These are phyloP conservation scores for Inga leiocalycina DNA, from an alignment of 306 rosid species.

Conservation along the genomic window DNA sequence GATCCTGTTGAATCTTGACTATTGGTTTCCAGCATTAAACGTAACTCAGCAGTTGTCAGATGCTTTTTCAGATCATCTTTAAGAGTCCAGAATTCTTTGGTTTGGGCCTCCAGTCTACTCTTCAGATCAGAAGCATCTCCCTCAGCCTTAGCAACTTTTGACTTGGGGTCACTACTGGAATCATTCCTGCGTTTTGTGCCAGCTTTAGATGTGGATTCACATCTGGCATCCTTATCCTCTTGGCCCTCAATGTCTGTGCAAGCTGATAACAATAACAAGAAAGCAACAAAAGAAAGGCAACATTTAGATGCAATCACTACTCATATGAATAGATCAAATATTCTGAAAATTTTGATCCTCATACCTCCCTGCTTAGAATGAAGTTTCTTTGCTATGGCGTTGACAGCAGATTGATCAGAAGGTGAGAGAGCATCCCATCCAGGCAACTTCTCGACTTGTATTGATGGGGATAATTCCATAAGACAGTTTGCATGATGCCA, in stretches of 20 bases:
- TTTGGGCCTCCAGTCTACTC: slow-evolving; percentile 69
- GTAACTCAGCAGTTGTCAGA: slow-evolving; percentile 72
- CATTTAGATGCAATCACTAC: slow-evolving; percentile 3
- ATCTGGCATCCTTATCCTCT: slow-evolving; percentile 45
- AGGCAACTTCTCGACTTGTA: slow-evolving; percentile 67
- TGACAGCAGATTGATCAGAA: slow-evolving; percentile 76
- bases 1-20: slow-evolving; percentile 83
- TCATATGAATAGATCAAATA: slow-evolving; percentile 25
- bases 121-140: slow-evolving; percentile 67
- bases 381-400: slow-evolving; percentile 52
- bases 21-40: slow-evolving; percentile 80
- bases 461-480: slow-evolving; percentile 68
- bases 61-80: slow-evolving; percentile 88
- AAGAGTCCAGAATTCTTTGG: slow-evolving; percentile 77
- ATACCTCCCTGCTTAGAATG: slow-evolving; percentile 52
- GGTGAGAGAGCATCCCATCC: slow-evolving; percentile 81
- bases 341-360: slow-evolving; percentile 27
- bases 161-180: slow-evolving; percentile 46
- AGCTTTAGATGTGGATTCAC: slow-evolving; percentile 54
- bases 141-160: slow-evolving; percentile 64
- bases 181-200: slow-evolving; percentile 71
- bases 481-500: slow-evolving; percentile 96
- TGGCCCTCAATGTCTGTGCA: slow-evolving; percentile 42
- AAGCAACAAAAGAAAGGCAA: slow-evolving; percentile 20
- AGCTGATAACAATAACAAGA: slow-evolving; percentile 42